Conservation (phyloP, 768 basidiomycete species). For the Psilocybe subaeruginosa region DNA sequence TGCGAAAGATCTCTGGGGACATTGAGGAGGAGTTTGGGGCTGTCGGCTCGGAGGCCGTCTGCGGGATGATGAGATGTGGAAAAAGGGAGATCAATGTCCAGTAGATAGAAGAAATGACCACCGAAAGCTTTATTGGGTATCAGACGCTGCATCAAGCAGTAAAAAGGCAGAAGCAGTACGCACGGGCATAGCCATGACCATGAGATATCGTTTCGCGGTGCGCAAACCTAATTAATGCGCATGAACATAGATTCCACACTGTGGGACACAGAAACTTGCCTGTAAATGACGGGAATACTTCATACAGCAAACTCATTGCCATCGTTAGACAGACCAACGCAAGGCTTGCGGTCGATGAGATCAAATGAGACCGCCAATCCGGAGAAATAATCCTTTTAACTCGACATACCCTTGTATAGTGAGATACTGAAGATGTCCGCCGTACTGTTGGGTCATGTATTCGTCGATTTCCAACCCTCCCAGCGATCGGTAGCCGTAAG, state of each 20-base stretch:
- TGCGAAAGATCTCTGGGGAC: slow-evolving; percentile 28
- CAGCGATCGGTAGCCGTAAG: slow-evolving; percentile 37
- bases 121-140: slow-evolving; percentile 30
- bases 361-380: not conserved
- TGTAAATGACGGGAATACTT: slow-evolving; percentile 32
- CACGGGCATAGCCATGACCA: slow-evolving; percentile 73
- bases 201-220: slow-evolving; percentile 53
- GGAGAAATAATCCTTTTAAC: not conserved
- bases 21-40: slow-evolving; percentile 32
- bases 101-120: slow-evolving; percentile 57
- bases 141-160: not conserved
- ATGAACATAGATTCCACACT: not conserved
- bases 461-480: slow-evolving; percentile 25
- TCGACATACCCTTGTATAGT: slow-evolving; percentile 74
- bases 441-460: slow-evolving; percentile 48
- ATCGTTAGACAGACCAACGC: slow-evolving; percentile 38
- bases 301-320: slow-evolving; percentile 33
- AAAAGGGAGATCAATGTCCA: slow-evolving; percentile 62
- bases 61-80: slow-evolving; percentile 55
- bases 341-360: slow-evolving; percentile 28
- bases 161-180: slow-evolving; percentile 17
- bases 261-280: slow-evolving; percentile 22
- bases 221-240: slow-evolving; percentile 35
- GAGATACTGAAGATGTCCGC: slow-evolving; percentile 72
- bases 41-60: slow-evolving; percentile 17